Evolutionary conservation across 2,329 filamentous ascomycete genomes (phyloP).

Genomic region (Trichoderma koningii): DNA sequence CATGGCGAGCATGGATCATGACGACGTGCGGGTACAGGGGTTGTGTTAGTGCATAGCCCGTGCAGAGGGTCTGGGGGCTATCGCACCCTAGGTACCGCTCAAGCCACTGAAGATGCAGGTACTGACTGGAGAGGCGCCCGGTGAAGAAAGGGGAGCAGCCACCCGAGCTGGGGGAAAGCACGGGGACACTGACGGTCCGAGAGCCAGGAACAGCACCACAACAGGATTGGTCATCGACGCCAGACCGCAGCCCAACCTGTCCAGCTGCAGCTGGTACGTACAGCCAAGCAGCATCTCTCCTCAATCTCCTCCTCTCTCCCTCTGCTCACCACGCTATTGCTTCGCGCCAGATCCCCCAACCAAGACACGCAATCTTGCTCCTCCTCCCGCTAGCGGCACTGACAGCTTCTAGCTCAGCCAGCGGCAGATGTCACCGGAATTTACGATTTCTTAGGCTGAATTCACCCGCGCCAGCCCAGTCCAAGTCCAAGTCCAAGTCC

Average conservation of each 20-base stretch:
- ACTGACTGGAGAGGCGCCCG: neutral
- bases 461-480: neutral
- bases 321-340: too few species aligned
- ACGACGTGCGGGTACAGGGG: neutral
- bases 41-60: neutral
- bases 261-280: too few species aligned
- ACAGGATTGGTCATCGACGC: too few species aligned
- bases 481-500: neutral
- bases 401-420: neutral
- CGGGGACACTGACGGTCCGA: constrained; percentile 14
- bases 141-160: neutral
- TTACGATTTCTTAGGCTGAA: constrained; percentile 16
- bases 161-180: constrained; percentile 8
- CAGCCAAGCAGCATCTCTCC: too few species aligned
- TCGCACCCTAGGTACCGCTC: neutral
- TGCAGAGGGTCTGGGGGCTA: neutral
- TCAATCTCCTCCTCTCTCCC: too few species aligned
- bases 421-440: constrained; percentile 12
- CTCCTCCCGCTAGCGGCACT: neutral
- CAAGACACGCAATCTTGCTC: constrained; percentile 9
- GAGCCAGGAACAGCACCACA: neutral
- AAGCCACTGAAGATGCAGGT: neutral
- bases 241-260: too few species aligned
- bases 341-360: neutral
- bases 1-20: constrained; percentile 1